phyloP scores from a whole-genome alignment of 805 yeast species.

The Candida silvatica region DNA sequence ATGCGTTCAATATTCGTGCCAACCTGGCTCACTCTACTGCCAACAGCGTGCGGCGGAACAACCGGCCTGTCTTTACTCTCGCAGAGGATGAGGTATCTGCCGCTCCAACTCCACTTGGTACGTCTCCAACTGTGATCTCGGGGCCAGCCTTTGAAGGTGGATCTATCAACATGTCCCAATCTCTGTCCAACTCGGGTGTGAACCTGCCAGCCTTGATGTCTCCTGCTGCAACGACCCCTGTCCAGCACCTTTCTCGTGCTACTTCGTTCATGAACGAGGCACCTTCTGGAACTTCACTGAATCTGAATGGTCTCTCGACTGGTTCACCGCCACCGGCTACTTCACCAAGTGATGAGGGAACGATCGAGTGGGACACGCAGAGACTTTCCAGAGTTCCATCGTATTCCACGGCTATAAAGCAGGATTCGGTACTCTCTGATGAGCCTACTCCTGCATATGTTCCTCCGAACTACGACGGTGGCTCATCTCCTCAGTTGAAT shows the following conservation, averaged over 20 bases:
- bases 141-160: constrained; percentile 18
- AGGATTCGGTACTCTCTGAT: constrained; percentile 32
- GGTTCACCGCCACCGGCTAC: constrained; percentile 1
- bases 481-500: constrained; percentile 12
- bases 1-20: too few species aligned
- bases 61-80: background rate
- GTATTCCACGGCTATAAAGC: constrained; percentile 67
- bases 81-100: too few species aligned
- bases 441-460: constrained; percentile 69
- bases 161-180: constrained; percentile 1
- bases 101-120: background rate
- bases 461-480: constrained; percentile 14
- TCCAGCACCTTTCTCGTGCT: constrained; percentile 49
- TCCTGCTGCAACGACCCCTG: constrained; percentile 33
- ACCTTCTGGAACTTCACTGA: too few species aligned
- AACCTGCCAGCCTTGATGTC: constrained; percentile 9
- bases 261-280: constrained; percentile 33
- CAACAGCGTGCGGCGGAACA: too few species aligned
- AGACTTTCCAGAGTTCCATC: constrained; percentile 65
- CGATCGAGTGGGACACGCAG: constrained; percentile 2
- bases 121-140: constrained; percentile 6
- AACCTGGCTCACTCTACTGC: too few species aligned
- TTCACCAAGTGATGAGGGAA: constrained; percentile 1
- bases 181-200: constrained; percentile 3
- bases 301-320: too few species aligned